A percentile compares a stretch with the other conserved stretches of the same genome.
Evolutionary conservation across 179 eudicot genomes (phyloP).

Genomic region (Gypsophila paniculata): DNA sequence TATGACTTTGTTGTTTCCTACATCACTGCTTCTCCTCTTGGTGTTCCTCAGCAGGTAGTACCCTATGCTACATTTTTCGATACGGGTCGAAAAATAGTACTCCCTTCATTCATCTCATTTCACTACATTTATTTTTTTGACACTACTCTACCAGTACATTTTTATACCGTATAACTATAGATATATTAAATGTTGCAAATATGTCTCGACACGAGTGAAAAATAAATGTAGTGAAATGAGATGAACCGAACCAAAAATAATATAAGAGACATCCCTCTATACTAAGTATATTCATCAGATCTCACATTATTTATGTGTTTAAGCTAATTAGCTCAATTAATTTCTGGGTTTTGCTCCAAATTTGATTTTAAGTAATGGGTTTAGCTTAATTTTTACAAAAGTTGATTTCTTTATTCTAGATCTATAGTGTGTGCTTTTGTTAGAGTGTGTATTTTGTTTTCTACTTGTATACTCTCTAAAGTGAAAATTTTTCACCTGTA

Average conservation of each 20-base stretch:
- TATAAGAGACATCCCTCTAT: no score
- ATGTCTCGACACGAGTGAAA: no score
- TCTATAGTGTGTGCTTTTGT: conserved; percentile 39
- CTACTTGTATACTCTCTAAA: conserved; percentile 15
- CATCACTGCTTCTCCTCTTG: conserved; percentile 91
- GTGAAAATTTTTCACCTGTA: conserved; percentile 11
- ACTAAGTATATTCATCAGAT: background rate
- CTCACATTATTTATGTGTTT: background rate
- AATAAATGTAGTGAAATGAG: no score
- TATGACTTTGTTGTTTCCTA: conserved; percentile 71
- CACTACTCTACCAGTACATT: no score
- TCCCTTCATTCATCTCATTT: no score
- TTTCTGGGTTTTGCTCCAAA: conserved; percentile 3
- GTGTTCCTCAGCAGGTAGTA: conserved; percentile 84
- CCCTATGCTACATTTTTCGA: no score
- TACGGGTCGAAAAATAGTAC: no score
- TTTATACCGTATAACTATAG: no score
- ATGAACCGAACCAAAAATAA: background rate
- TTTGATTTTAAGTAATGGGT: conserved; percentile 28
- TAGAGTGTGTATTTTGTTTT: conserved; percentile 7
- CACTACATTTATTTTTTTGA: no score
- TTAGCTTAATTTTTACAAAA: conserved; percentile 19
- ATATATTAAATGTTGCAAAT: no score
- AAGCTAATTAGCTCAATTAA: background rate
- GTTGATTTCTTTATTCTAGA: conserved; percentile 38